Percentiles rank a stretch among this genome's conserved stretches.
Evolutionary conservation across 129 eudicot species (phyloP).

Genomic region (Apium graveolens): DNA sequence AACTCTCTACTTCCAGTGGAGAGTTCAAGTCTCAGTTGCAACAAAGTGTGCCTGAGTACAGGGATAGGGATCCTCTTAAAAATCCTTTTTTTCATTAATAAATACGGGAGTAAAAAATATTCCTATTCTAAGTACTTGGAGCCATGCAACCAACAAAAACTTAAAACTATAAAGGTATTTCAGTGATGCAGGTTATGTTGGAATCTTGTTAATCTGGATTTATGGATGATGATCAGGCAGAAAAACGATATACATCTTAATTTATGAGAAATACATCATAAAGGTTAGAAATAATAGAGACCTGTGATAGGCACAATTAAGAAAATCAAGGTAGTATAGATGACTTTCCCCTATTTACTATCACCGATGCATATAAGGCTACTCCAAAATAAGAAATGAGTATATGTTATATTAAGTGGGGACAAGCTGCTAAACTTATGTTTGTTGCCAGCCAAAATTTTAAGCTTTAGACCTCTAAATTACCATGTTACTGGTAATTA

Average conservation of each 20-base stretch:
- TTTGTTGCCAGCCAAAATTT: background rate
- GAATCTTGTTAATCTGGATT: background rate
- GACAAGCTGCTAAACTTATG: background rate
- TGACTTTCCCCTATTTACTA: background rate
- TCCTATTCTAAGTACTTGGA: background rate
- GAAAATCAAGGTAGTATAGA: background rate
- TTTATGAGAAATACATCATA: background rate
- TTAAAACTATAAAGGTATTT: background rate
- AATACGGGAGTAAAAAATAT: background rate
- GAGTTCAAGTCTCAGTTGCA: background rate
- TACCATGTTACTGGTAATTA: background rate
- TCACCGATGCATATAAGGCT: background rate
- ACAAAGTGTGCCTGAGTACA: background rate
- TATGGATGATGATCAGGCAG: background rate
- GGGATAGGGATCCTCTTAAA: background rate
- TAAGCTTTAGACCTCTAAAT: background rate
- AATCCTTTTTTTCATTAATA: too few relatives aligned
- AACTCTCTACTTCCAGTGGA: background rate
- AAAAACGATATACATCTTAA: background rate
- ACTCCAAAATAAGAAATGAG: background rate
- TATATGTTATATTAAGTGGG: background rate
- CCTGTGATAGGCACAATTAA: background rate
- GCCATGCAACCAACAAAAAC: background rate
- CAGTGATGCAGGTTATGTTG: background rate
- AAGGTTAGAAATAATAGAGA: background rate